Percentiles rank a stretch among this genome's conserved stretches.
Evolutionary conservation across 495 filamentous ascomycete species (phyloP).

Genomic region (Friedmanniomyces simplex): DNA sequence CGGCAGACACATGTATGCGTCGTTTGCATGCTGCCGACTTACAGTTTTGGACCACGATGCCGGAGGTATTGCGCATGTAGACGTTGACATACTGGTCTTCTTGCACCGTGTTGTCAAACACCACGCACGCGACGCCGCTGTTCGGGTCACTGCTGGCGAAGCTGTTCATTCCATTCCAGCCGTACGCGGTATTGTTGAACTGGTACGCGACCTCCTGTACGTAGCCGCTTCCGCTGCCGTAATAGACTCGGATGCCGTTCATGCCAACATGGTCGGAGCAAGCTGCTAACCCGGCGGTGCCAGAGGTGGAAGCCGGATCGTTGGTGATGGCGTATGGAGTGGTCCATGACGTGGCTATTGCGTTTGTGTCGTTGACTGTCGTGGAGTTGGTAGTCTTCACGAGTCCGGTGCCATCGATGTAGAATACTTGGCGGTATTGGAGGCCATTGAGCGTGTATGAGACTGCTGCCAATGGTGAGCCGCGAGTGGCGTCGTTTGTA

Average conservation of each 20-base stretch:
- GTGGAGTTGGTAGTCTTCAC: conserved; percentile 1
- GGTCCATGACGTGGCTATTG: not conserved
- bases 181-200: not conserved
- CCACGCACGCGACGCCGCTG: conserved; percentile 10
- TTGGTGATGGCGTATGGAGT: not conserved
- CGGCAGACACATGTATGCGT: too few species aligned
- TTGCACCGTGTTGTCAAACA: not conserved
- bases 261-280: conserved; percentile 4
- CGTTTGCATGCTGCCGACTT: not conserved
- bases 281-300: conserved; percentile 7
- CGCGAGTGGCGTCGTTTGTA: not conserved
- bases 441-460: not conserved
- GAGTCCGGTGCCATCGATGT: not conserved
- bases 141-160: conserved; percentile 5
- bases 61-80: conserved; percentile 1
- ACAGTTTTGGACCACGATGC: not conserved
- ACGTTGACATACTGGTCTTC: conserved; percentile 4
- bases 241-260: conserved; percentile 10
- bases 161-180: not conserved
- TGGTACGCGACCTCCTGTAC: conserved; percentile 2
- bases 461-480: conserved; percentile 5
- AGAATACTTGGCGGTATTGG: conserved; percentile 8
- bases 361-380: not conserved
- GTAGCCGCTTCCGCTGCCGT: not conserved
- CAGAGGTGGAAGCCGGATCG: not conserved